Evolutionary conservation across 2,329 filamentous ascomycete genomes (phyloP), one percentile per base, ranked within the genome.

Genomic region (Mollisiaceae sp.): DNA sequence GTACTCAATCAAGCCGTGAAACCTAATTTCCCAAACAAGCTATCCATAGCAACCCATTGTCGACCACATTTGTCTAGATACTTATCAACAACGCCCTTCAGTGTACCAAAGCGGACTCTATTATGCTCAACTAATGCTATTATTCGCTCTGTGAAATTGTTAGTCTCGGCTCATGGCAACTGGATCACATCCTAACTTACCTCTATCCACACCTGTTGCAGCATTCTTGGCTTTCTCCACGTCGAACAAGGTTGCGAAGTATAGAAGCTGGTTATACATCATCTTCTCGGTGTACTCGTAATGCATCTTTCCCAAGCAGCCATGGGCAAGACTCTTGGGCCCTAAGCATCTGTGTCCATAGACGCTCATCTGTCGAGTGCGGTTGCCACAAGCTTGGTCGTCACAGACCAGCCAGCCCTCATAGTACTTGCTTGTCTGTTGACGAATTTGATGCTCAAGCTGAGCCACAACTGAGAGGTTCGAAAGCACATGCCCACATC

Each of bases 21-120:
- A 11, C 87, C 87, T 47, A 90, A 73, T 77, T 88, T 89, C 27
- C 86, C 85, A 82, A 97, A 97, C 69, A 97, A 79, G 70, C 83
- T 89, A 78, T 95, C 93, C 94, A 97, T 97, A 71, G 92, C 91
- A 60, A 97, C 94, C 92, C 93, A 97, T 78, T 93, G 91, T 72
- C 92, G 83, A 32, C 94, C 94, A 78, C 93, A 97, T 81, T 94
- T 95, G 74, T 93, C 92, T 72, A 97, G 79, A 79, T 97, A 96
- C 74, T 82, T 87, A 70, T 94, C 92, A 5, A 97, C 92, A 15
- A 93, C 88, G 8, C 84, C 84, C 81, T 89, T 91, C 70, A 94
- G 81, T 0, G 91, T 92, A 12, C 79, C 86, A 76, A 98, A 98
- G 67, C 93, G 83, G 45, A 84, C 82, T 65, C 92, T 86, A 78